Evolutionary conservation across 2,329 filamentous ascomycete genomes (phyloP), one percentile per base, ranked within the genome.

Genomic region (Fusarium ambrosium): DNA sequence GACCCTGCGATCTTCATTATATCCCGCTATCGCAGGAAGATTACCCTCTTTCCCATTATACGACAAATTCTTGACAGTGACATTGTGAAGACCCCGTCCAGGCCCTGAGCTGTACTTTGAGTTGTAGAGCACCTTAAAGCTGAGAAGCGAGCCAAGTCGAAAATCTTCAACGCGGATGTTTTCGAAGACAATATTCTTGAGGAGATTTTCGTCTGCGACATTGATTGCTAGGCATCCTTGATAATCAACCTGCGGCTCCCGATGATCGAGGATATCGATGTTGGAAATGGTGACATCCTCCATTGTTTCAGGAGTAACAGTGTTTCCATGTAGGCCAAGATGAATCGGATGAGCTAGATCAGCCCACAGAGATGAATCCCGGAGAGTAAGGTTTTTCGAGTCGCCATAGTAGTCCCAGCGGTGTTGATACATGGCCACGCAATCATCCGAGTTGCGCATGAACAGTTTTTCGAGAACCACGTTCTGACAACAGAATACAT

Each of bases 381-480:
- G 56, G 1, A 66, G 20, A 24, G 56, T 62, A 36, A 66, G 34
- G n/a, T 66, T 66, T 10, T 45, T 59, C 2, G 36, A 39, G 45
- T 62, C 64, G 7, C 64, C 64, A 2, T 62, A 66, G 37, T 24
- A 66, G 2, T 41, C 29, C 14, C 32, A 24, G 9, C 64, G 41
- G n/a, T 62, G 64, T 24, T 39, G 58, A 36, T 66, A 66, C 11
- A 66, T 29, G 16, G 64, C 64, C 1, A 66, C 34, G 14, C 39
- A 66, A 32, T 66, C 64, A 9, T 66, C 64, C 9, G 64, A 66
- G 55, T 48, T 66, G 34, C 62, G 51, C 51, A 65, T 27, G 7
- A 65, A 65, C 2, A 59, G 16, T n/a, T 29, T 20, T 8, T 65
- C 62, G 3, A 65, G 29, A 7, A 65, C 4, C n/a, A 65, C 36